phyloP scores from a whole-genome alignment of 176 grass and related monocot genomes.

The Tuctoria greenei region DNA sequence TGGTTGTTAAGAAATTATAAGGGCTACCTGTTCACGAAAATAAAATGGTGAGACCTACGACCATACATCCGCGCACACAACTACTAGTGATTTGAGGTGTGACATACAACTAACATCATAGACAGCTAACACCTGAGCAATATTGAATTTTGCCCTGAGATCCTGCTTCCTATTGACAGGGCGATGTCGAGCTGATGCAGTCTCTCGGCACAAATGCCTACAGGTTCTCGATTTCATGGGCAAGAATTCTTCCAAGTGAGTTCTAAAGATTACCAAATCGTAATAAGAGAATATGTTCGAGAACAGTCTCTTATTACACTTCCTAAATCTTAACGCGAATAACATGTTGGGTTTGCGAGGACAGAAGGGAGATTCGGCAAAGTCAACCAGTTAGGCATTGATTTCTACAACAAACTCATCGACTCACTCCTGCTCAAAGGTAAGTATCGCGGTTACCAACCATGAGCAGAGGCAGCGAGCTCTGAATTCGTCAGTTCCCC shows the following conservation, averaged over 20 bases:
- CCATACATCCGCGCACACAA: too few relatives aligned
- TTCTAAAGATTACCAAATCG: background rate
- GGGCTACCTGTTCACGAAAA: too few relatives aligned
- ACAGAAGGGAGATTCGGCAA: constrained; percentile 57
- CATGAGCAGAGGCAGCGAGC: background rate
- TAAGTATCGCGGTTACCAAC: constrained; percentile 1
- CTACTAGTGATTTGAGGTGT: too few relatives aligned
- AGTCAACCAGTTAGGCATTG: constrained; percentile 45
- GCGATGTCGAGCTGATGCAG: constrained; percentile 57
- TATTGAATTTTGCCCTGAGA: background rate
- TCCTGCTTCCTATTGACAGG: constrained; percentile 32
- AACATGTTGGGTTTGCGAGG: background rate
- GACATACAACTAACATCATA: too few relatives aligned
- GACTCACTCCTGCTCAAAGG: constrained; percentile 59
- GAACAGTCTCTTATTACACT: background rate
- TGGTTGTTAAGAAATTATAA: too few relatives aligned
- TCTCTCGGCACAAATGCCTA: constrained; percentile 63
- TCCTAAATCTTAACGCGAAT: background rate
- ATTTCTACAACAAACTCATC: constrained; percentile 66
- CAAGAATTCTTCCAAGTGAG: constrained; percentile 74
- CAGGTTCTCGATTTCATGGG: constrained; percentile 72
- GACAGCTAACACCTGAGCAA: too few relatives aligned
- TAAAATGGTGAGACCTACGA: too few relatives aligned
- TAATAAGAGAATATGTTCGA: too few relatives aligned
- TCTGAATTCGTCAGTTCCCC: background rate